Base-by-base conservation (phyloP, 345 rosid species). In the Cardamine chenopodiifolia region DNA sequence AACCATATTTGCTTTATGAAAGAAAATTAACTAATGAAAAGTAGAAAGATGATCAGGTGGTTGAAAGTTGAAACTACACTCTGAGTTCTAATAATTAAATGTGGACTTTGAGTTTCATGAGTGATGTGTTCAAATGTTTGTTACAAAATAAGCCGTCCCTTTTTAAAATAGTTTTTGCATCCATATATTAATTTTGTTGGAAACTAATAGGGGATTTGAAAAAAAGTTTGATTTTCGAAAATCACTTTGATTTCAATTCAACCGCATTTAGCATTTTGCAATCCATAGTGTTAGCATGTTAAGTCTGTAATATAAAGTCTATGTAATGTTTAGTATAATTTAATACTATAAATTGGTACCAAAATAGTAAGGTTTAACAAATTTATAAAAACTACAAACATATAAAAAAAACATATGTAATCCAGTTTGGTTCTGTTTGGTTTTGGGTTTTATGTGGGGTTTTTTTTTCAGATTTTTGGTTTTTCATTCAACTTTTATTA, bases 11-110 rank as follows among this genome's bases (percentile, higher is more conserved):
- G 61, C 70, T 77, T 70, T 70, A 62, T 44, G 9, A 54, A 25
- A 26, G 5, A 23, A 40, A 45, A 31, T 5, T 69, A 68, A 53
- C 49, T 62, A 31, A 25, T 23, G 14, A 17, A 49, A 75, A 40
- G 78, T 67, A 42, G 49, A 76, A 61, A 20, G 31, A 62, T 68
- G 58, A 68, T 61, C 50, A 68, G 79, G 58, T 68, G 17, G 70
- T 76, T 76, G 70, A 76, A 59, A 75, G 29, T 67, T 59, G 57
- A 53, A 44, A 44, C 48, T 9, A 44, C 74, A 62, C 64, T 68
- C 57, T 52, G 17, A 23, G 10, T 42, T 68, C 40, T 68, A 54
- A 76, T 76, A 13, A 76, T 76, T 68, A 76, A 1, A 61, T 75
- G 47, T 59, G 26, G 73, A 35, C 62, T 74, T 47, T 67, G 73